A percentile compares a stretch with the other conserved stretches of the same genome.
Conservation (phyloP, 1,139 yeast genomes). For the Candida dubliniensis region DNA sequence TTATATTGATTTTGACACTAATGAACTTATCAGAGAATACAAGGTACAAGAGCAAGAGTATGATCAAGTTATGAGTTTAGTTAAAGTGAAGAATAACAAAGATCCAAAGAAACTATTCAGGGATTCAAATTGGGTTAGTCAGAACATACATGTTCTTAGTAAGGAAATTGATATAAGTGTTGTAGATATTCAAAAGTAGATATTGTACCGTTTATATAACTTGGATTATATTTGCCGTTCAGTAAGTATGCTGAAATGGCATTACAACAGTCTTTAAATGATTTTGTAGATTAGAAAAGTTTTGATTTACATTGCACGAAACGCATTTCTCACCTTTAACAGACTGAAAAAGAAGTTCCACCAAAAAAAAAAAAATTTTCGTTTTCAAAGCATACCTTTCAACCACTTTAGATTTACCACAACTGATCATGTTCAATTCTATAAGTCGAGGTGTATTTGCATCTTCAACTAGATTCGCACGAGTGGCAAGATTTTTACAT, state of each 20-base stretch:
- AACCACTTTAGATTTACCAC: neutral
- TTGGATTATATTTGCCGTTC: too few relatives aligned
- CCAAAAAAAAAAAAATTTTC: conserved; percentile 7
- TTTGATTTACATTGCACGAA: neutral
- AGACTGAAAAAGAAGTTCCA: neutral
- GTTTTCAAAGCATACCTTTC: neutral
- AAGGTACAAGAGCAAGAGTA: conserved; percentile 72
- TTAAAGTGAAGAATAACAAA: conserved; percentile 36
- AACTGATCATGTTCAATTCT: neutral
- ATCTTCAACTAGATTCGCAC: neutral
- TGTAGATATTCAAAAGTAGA: too few relatives aligned
- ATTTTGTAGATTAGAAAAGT: neutral
- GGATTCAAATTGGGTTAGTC: conserved; percentile 81
- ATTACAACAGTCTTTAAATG: neutral
- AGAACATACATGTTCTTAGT: conserved; percentile 48
- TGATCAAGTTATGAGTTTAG: conserved; percentile 47
- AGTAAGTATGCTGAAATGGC: too few relatives aligned
- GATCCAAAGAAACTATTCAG: conserved; percentile 79
- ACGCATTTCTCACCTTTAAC: neutral
- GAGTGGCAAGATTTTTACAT: conserved; percentile 45
- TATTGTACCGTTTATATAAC: too few relatives aligned
- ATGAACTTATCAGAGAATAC: conserved; percentile 70
- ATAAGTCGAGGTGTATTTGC: conserved; percentile 2
- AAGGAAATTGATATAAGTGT: conserved; percentile 11
- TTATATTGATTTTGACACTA: conserved; percentile 72